Base-by-base conservation (phyloP, 2,329 filamentous ascomycete species). In the Amauroascus niger region DNA sequence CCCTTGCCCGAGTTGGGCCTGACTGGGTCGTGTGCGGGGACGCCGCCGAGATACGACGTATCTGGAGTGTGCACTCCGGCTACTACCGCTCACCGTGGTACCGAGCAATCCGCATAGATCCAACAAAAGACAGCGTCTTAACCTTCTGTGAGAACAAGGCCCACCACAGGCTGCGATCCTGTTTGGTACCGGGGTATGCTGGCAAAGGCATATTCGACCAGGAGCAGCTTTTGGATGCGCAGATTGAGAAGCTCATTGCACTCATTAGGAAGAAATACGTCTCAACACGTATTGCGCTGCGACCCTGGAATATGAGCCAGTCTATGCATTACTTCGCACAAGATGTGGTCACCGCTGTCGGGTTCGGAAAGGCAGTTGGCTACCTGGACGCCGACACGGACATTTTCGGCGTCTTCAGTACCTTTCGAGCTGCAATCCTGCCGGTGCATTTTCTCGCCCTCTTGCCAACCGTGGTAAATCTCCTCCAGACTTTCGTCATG, bases 291-390 rank as follows among this genome's bases (percentile, higher is more conserved):
- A 64, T 46, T 14, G 50, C 55, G 14, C 32, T 63, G 7, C 53
- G 59, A 6, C 62, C 65, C 1, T 58, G 79, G 60, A 76, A 80
- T 54, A 61, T 76, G 49, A 73, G 70, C 2, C 65, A 65, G 5
- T 76, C 77, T 56, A 69, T 72, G 2, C 75, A 78, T 40, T 80
- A 71, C 65, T 75, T 81, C 52, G 78, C 77, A 0, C 65, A 81
- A 3, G 79, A 82, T 55, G 73, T 79, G 37, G 79, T 82, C 57
- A 76, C 72, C 32, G 71, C 74, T 41, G 62, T 82, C 3, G 75
- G 75, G 0, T 76, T 80, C 43, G 79, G 78, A 9, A 60, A 69
- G 53, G 55, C 74, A 2, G 76, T 78, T 55, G 71, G 74, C n/a
- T 70, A 73, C 59, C 65, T 77, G 32, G 59, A 66, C 7, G 66